These are phyloP conservation scores for Ciborinia camelliae DNA, from an alignment of 2,329 filamentous ascomycete genomes.

Conservation along the genomic window DNA sequence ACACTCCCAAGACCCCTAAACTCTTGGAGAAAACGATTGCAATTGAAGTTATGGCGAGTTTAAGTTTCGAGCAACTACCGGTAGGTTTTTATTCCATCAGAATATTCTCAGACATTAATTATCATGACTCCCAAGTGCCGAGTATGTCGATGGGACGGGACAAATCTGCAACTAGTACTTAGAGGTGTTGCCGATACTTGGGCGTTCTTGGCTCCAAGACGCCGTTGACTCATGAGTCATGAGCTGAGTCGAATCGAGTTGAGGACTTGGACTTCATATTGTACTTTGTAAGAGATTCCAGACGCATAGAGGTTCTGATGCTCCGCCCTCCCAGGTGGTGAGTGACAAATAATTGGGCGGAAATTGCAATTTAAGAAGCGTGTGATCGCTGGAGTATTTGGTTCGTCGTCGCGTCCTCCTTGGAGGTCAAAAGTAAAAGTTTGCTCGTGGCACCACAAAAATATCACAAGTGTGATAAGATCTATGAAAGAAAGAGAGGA, in stretches of 20 bases:
- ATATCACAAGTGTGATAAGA: not conserved
- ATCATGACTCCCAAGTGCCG: not conserved
- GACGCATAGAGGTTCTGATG: too few relatives aligned
- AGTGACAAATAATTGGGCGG: too few relatives aligned
- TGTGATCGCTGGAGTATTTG: too few relatives aligned
- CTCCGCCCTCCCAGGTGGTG: not conserved
- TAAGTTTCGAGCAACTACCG: not conserved
- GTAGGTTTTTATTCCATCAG: not conserved
- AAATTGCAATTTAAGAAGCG: too few relatives aligned
- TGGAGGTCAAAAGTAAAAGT: not conserved
- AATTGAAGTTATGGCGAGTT: not conserved
- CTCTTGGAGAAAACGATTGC: not conserved
- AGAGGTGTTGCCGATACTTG: not conserved
- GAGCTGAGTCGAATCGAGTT: not conserved
- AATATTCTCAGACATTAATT: not conserved
- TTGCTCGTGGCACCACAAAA: not conserved
- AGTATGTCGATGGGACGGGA: not conserved
- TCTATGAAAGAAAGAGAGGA: too few relatives aligned
- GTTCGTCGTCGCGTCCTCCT: not conserved
- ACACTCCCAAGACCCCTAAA: not conserved
- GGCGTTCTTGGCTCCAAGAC: not conserved
- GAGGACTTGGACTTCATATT: not conserved
- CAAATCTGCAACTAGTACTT: not conserved
- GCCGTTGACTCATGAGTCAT: too few relatives aligned
- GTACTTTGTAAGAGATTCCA: not conserved